These are phyloP conservation scores for Trichoderma sp. DNA, from an alignment of 2,329 filamentous ascomycete species.

Conservation along the genomic window DNA sequence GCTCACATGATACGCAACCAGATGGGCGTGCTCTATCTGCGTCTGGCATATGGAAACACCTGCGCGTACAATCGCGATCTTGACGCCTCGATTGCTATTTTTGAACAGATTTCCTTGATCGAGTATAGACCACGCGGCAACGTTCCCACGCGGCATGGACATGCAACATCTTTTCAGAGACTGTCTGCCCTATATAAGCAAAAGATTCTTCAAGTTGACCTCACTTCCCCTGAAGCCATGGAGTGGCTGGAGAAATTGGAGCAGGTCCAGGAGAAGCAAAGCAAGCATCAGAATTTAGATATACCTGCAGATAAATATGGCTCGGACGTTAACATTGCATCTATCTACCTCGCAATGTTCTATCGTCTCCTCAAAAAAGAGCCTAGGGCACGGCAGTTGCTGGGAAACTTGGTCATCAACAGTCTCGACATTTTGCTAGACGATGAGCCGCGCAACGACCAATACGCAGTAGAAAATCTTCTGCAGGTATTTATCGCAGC, in stretches of 20 bases:
- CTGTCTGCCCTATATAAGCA: slow-evolving; percentile 39
- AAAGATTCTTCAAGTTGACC: slow-evolving; percentile 30
- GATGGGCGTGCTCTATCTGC: slow-evolving; percentile 37
- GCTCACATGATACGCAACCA: slow-evolving; percentile 36
- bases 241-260: slow-evolving; percentile 37
- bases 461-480: slow-evolving; percentile 42
- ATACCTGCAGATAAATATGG: slow-evolving; percentile 41
- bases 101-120: slow-evolving; percentile 36
- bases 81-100: slow-evolving; percentile 34
- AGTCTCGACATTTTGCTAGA: slow-evolving; percentile 40
- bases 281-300: slow-evolving; percentile 37
- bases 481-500: slow-evolving; percentile 39
- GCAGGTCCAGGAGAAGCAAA: slow-evolving; percentile 36
- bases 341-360: slow-evolving; percentile 40
- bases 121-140: slow-evolving; percentile 41
- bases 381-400: slow-evolving; percentile 29
- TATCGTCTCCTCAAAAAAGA: slow-evolving; percentile 33
- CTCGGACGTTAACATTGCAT: slow-evolving; percentile 41
- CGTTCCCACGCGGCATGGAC: slow-evolving; percentile 38
- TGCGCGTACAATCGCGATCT: slow-evolving; percentile 36
- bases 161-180: slow-evolving; percentile 40
- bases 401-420: slow-evolving; percentile 36
- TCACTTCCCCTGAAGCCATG: slow-evolving; percentile 27
- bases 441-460: slow-evolving; percentile 41
- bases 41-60: slow-evolving; percentile 36